Percentiles rank a stretch among this genome's conserved stretches.
phyloP scores from a whole-genome alignment of 305 asterid species.

The Salvia sclarea region DNA sequence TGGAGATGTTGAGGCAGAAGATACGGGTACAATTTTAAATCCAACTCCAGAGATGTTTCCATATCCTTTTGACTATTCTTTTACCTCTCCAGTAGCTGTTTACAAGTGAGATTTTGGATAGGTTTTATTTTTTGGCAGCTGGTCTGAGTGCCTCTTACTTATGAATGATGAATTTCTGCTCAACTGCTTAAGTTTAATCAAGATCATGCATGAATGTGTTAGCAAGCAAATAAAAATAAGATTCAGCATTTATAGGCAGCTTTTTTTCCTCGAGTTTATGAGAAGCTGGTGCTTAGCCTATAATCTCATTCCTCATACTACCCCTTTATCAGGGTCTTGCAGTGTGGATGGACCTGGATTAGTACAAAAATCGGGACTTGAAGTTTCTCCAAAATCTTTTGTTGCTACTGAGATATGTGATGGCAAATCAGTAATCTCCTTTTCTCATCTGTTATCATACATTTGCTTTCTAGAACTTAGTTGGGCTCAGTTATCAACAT shows the following conservation, averaged over 20 bases:
- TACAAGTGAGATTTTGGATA: constrained; percentile 11
- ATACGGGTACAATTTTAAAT: constrained; percentile 35
- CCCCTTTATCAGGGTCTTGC: constrained; percentile 47
- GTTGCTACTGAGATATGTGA: constrained; percentile 67
- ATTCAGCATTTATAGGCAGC: constrained; percentile 11
- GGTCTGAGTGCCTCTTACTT: constrained; percentile 24
- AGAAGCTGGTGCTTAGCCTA: constrained; percentile 23
- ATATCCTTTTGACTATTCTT: constrained; percentile 23
- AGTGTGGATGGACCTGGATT: constrained; percentile 48
- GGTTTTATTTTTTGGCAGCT: constrained; percentile 14
- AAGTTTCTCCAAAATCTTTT: constrained; percentile 60
- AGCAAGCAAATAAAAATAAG: constrained; percentile 21
- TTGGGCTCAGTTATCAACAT: constrained; percentile 30
- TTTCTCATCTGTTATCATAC: neutral
- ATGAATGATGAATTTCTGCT: constrained; percentile 2
- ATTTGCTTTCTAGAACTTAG: constrained; percentile 12
- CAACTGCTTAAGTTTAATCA: neutral
- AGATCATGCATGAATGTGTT: constrained; percentile 4
- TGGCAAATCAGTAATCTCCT: constrained; percentile 64
- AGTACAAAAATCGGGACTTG: constrained; percentile 45
- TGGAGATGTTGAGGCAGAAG: constrained; percentile 40
- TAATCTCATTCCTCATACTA: constrained; percentile 24
- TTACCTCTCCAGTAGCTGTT: constrained; percentile 14
- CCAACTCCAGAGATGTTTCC: constrained; percentile 35
- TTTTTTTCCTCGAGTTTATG: neutral